phyloP scores from a whole-genome alignment of 2,329 filamentous ascomycete species.

The Pestalotiopsis sp. region DNA sequence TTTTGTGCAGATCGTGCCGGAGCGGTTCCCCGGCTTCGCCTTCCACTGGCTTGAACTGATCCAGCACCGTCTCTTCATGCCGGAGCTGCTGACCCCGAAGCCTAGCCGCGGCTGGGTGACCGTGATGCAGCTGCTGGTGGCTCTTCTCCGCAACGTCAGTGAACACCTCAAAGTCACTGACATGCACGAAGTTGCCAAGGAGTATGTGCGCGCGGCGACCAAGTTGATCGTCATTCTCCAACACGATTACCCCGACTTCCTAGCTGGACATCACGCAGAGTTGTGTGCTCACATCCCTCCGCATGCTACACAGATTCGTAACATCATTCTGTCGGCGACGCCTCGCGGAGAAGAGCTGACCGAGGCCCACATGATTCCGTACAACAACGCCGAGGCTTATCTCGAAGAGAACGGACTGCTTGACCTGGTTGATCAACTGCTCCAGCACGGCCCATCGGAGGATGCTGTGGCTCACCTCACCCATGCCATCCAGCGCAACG shows the following conservation, averaged over 20 bases:
- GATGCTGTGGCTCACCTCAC: constrained; percentile 78
- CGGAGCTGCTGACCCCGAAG: constrained; percentile 70
- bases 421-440: constrained; percentile 60
- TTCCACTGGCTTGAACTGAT: constrained; percentile 85
- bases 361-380: constrained; percentile 72
- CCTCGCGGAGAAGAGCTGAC: constrained; percentile 73
- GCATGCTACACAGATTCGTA: constrained; percentile 85
- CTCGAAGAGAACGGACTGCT: constrained; percentile 58
- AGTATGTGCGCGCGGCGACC: constrained; percentile 81
- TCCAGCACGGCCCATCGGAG: constrained; percentile 65
- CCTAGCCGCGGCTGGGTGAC: constrained; percentile 74
- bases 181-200: constrained; percentile 71
- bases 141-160: constrained; percentile 73
- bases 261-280: constrained; percentile 82
- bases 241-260: constrained; percentile 92
- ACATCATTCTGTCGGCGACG: constrained; percentile 77
- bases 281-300: constrained; percentile 81
- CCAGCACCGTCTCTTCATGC: constrained; percentile 83
- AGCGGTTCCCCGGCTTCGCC: constrained; percentile 77
- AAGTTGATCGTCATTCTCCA: constrained; percentile 85
- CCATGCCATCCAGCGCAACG: constrained; percentile 67
- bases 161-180: constrained; percentile 77
- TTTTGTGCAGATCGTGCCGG: constrained; percentile 75
- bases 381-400: constrained; percentile 62
- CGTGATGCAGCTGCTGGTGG: constrained; percentile 74